A percentile compares a stretch with the other conserved stretches of the same genome.
Conservation (phyloP, 2,329 filamentous ascomycete species). For the Chalara sp. region DNA sequence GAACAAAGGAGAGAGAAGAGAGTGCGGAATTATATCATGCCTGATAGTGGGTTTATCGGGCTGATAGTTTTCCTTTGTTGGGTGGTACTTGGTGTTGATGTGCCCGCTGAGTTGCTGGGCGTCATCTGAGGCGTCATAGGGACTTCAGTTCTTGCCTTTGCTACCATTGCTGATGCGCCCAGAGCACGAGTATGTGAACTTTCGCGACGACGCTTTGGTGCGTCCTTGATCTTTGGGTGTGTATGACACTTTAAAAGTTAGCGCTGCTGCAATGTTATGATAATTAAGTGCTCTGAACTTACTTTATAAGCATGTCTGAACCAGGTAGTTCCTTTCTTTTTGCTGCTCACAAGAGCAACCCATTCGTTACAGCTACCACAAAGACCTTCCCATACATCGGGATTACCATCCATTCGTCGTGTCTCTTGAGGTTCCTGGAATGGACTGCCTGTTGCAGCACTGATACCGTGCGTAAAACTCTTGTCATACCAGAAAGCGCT, state of each 20-base stretch:
- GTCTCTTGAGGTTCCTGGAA: constrained; percentile 74
- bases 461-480: constrained; percentile 82
- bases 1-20: no score
- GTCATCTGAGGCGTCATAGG: constrained; percentile 40
- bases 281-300: constrained; percentile 20
- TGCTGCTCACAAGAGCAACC: constrained; percentile 76
- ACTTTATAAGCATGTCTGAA: constrained; percentile 87
- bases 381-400: constrained; percentile 74
- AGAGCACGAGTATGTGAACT: constrained; percentile 40
- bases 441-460: constrained; percentile 69
- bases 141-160: constrained; percentile 42
- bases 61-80: constrained; percentile 22
- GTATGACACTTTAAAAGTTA: constrained; percentile 49
- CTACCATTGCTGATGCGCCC: constrained; percentile 31
- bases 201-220: constrained; percentile 60
- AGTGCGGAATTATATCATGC: constrained; percentile 37
- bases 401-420: constrained; percentile 70
- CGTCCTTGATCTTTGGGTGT: constrained; percentile 65
- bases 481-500: constrained; percentile 93
- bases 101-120: constrained; percentile 28
- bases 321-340: constrained; percentile 91
- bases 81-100: constrained; percentile 25
- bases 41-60: constrained; percentile 34
- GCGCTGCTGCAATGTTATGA: not conserved
- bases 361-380: constrained; percentile 75